A percentile compares a stretch with the other conserved stretches of the same genome.
These are phyloP conservation scores for Metschnikowia kunwiensis DNA, from an alignment of 805 yeast species.

Conservation along the genomic window DNA sequence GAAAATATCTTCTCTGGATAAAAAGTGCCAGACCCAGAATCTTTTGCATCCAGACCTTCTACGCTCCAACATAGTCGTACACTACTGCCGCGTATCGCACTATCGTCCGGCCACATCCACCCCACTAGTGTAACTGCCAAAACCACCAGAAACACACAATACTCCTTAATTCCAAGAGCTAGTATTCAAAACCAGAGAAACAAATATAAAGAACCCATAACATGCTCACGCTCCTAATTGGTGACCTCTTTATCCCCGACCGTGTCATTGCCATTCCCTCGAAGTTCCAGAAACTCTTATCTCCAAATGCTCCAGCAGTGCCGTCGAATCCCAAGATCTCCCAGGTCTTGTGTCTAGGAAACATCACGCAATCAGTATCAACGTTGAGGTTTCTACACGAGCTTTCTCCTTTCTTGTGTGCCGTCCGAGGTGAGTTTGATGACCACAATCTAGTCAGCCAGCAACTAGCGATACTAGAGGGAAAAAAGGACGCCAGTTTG, in stretches of 20 bases:
- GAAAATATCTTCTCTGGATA: no score
- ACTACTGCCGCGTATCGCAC: no score
- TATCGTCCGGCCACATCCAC: no score
- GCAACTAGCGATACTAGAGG: slow-evolving; percentile 24
- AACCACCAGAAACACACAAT: no score
- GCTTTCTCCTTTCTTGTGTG: slow-evolving; percentile 67
- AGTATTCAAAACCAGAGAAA: no score
- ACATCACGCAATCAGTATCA: slow-evolving; percentile 63
- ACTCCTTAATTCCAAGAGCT: no score
- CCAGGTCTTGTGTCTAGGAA: slow-evolving; percentile 83
- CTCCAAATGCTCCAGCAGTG: slow-evolving; percentile 51
- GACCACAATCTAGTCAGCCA: slow-evolving; percentile 38
- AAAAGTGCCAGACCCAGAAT: no score
- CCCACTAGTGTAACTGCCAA: no score
- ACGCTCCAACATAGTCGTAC: no score
- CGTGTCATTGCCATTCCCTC: slow-evolving; percentile 62
- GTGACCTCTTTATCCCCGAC: slow-evolving; percentile 89
- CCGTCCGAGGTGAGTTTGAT: slow-evolving; percentile 85
- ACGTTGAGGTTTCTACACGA: slow-evolving; percentile 63
- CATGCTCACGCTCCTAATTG: slow-evolving; percentile 64
- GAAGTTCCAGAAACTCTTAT: slow-evolving; percentile 70
- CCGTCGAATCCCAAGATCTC: slow-evolving; percentile 62
- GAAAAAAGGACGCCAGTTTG: slow-evolving; percentile 23
- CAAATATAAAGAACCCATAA: no score
- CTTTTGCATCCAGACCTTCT: no score